These are phyloP conservation scores for Cladosporium colombiae DNA, from an alignment of 2,329 filamentous ascomycete genomes.

Conservation along the genomic window DNA sequence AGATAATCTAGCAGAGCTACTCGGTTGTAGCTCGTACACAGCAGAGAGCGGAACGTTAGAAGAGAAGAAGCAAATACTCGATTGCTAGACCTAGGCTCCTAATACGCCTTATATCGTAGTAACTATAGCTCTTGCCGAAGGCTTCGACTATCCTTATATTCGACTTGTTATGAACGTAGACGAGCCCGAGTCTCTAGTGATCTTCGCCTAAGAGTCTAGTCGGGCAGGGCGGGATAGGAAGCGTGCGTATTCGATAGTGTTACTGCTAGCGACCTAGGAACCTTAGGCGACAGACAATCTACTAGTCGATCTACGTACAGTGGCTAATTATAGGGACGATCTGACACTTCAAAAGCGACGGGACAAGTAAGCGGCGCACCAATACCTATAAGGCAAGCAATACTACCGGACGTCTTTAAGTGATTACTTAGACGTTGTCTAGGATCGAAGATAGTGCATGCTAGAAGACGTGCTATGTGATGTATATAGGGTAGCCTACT, in stretches of 20 bases:
- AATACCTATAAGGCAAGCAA: constrained; percentile 10
- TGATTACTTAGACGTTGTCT: constrained; percentile 2
- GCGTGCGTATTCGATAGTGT: constrained; percentile 15
- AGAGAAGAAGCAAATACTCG: constrained; percentile 21
- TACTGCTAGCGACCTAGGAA: constrained; percentile 15
- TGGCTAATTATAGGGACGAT: neutral
- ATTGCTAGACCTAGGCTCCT: constrained; percentile 1
- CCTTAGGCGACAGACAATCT: neutral
- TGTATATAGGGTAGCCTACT: neutral
- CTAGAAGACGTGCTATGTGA: constrained; percentile 14
- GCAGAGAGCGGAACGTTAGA: constrained; percentile 3
- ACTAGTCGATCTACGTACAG: neutral
- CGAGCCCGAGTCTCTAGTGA: constrained; percentile 19
- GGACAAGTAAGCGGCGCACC: constrained; percentile 4
- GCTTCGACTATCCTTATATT: constrained; percentile 21
- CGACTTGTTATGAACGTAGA: constrained; percentile 18
- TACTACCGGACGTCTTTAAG: constrained; percentile 14
- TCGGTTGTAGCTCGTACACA: constrained; percentile 8
- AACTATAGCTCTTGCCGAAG: constrained; percentile 16
- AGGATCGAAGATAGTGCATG: constrained; percentile 18
- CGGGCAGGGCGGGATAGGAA: constrained; percentile 13
- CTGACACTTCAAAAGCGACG: neutral
- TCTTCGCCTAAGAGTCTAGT: constrained; percentile 21
- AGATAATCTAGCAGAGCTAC: constrained; percentile 12
- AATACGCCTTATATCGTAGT: constrained; percentile 17